Conservation (phyloP, 805 yeast genomes). For the Saccharomycopsis fermentans region DNA sequence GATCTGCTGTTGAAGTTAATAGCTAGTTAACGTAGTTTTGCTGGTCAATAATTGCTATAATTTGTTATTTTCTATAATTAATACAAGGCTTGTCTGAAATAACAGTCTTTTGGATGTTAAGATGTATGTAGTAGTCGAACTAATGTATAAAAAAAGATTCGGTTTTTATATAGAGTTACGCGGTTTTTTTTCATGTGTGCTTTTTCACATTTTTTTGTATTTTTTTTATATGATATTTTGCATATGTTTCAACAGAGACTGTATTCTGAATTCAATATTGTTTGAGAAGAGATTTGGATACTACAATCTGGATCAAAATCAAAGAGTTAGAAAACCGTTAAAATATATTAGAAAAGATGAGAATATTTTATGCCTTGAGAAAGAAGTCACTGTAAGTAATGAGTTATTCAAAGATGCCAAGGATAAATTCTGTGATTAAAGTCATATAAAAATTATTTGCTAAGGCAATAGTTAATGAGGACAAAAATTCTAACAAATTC, state of each 20-base stretch:
- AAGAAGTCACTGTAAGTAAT: background rate
- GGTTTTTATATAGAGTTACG: background rate
- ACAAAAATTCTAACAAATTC: background rate
- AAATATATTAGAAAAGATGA: background rate
- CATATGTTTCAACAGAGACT: background rate
- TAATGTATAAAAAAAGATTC: background rate
- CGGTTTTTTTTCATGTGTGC: background rate
- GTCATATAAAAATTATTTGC: too few relatives aligned
- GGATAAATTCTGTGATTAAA: too few relatives aligned
- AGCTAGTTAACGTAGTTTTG: background rate
- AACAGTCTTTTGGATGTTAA: background rate
- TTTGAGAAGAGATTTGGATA: background rate
- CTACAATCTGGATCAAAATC: background rate
- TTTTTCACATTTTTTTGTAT: background rate
- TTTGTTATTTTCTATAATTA: too few relatives aligned
- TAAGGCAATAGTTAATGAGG: too few relatives aligned
- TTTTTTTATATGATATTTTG: too few relatives aligned
- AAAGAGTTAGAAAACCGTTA: too few relatives aligned
- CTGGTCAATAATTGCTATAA: background rate
- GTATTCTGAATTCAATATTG: background rate
- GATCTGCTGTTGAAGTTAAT: background rate
- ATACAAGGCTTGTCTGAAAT: background rate
- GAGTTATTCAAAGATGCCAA: too few relatives aligned
- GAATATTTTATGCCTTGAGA: background rate
- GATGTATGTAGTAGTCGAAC: background rate